These are phyloP conservation scores for Fraxinus americana DNA, from an alignment of 257 asterid species.

Conservation along the genomic window DNA sequence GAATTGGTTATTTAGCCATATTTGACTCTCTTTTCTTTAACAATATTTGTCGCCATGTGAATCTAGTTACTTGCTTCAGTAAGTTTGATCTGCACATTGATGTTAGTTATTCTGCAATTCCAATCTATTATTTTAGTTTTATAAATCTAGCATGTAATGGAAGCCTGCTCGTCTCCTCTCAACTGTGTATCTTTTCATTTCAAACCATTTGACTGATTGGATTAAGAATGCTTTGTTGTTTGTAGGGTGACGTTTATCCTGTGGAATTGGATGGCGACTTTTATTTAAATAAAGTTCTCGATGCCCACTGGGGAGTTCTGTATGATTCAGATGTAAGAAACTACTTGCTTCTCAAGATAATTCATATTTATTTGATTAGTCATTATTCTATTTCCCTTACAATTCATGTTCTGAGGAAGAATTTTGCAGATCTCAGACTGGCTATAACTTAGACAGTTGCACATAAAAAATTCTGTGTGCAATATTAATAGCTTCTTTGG, in stretches of 20 bases:
- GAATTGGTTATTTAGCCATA: background rate
- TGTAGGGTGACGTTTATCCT: constrained; percentile 93
- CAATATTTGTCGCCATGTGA: constrained; percentile 1
- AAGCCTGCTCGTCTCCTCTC: background rate
- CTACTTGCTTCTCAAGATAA: constrained; percentile 7
- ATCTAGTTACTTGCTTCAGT: constrained; percentile 9
- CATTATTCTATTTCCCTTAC: constrained; percentile 14
- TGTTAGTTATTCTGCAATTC: background rate
- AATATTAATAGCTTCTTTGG: background rate
- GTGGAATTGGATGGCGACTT: constrained; percentile 66
- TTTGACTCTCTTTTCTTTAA: background rate
- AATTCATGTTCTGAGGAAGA: constrained; percentile 21
- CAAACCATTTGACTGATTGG: constrained; percentile 7
- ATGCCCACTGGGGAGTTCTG: constrained; percentile 90
- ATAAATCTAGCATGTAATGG: background rate
- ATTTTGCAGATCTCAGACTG: background rate
- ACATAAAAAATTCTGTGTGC: background rate
- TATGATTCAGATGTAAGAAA: constrained; percentile 73
- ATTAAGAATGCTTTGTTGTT: constrained; percentile 16
- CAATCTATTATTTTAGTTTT: background rate
- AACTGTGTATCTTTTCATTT: background rate
- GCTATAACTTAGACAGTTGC: background rate
- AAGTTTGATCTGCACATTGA: background rate
- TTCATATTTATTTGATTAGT: constrained; percentile 18
- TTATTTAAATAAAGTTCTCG: constrained; percentile 61